Base-by-base conservation (phyloP, 1,139 yeast species). In the Wickerhamiella infanticola region DNA sequence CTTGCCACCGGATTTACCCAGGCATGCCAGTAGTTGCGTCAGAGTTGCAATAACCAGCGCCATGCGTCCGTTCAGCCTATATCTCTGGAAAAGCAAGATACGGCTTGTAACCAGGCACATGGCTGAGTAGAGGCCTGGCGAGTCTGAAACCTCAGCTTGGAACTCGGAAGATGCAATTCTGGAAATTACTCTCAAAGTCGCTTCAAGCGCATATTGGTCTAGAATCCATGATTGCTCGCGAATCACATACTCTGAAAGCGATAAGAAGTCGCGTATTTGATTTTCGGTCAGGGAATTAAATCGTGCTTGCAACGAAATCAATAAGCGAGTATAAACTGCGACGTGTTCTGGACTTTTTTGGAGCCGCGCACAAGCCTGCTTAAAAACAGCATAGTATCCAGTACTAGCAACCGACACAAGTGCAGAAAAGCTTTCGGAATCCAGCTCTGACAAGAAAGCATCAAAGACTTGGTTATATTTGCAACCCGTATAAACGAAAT, bases 171-270 rank as follows among this genome's bases (percentile, higher is more conserved):
- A 25, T 41, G 64, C 49, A 3, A 65, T 43, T 35, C 60, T 60
- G 4, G 69, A 56, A 3, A 70, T 54, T 42, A 69, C 48, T 3
- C 69, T 59, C 3, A 80, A 48, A 1, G 71, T 59, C 31, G 70
- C 53, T 58, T 85, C 95, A 23, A 80, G 62, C 3, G 74, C 60
- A 56, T 80, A 81, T 58, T 84, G 95, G n/a, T 73, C 68, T 46
- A 83, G 69, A 1, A 74, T 53, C 81, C 84, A 77, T 0, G 74
- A 55, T 51, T 72, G 71, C 3, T 72, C 72, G 6, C 72, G 62
- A 25, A 80, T 62, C 13, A 70, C 53, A 0, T 56, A 47, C 45
- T 68, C 72, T n/a, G 76, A 45, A 2, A 62, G 48, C 3, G 51
- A 48, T 3, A 64, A 26, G 1, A 58, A 42, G 1, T 47, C 42